Evolutionary conservation across 257 asterid species (phyloP).

Genomic region (Haberlea rhodopensis): DNA sequence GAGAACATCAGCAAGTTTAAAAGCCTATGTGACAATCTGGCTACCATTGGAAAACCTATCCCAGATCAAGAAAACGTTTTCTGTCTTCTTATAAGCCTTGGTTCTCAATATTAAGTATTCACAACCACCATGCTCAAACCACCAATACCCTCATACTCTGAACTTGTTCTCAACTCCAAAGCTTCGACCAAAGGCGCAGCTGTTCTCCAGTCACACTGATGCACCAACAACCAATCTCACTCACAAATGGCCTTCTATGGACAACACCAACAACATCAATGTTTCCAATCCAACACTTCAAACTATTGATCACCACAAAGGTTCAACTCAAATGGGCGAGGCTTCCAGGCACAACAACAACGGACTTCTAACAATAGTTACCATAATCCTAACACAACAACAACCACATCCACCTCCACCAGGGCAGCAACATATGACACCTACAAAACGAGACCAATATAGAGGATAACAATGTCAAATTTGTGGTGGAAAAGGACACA

Average conservation of each 20-base stretch:
- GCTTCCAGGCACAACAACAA: too few species aligned
- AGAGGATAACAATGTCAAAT: not conserved
- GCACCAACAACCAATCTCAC: not conserved
- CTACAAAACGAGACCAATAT: not conserved
- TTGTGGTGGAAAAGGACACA: slow-evolving; percentile 5
- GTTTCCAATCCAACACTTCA: too few species aligned
- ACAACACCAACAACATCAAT: not conserved
- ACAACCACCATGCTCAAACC: slow-evolving; percentile 8
- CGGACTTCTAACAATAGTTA: too few species aligned
- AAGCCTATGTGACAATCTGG: too few species aligned
- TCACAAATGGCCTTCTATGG: slow-evolving; percentile 12
- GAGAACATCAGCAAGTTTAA: slow-evolving; percentile 10
- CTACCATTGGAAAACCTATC: slow-evolving; percentile 16
- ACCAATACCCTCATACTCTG: not conserved
- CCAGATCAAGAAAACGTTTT: slow-evolving; percentile 10
- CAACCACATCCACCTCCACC: slow-evolving; percentile 13
- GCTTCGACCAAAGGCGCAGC: slow-evolving; percentile 1
- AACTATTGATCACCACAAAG: not conserved
- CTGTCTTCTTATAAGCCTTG: slow-evolving; percentile 2
- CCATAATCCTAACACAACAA: too few species aligned
- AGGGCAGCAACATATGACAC: slow-evolving; percentile 18
- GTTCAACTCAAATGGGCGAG: not conserved
- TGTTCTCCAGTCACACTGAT: not conserved
- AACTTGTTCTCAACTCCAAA: slow-evolving; percentile 11
- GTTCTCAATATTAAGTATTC: slow-evolving; percentile 11